Conservation (phyloP, 441 rosid species). For the Daphne laureola region DNA sequence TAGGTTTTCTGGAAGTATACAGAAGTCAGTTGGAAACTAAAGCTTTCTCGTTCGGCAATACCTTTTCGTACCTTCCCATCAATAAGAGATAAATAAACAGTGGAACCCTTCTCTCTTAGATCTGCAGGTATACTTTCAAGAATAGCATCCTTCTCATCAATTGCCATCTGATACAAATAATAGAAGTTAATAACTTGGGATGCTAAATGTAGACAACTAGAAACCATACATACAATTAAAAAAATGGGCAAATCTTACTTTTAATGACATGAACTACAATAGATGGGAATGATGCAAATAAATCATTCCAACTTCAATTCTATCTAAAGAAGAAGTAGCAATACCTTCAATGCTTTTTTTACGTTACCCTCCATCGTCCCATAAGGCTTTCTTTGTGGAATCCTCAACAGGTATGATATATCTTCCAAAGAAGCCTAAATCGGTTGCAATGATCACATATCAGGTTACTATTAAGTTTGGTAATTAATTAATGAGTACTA, state of each 20-base stretch:
- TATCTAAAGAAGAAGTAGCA: neutral
- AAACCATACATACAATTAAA: too few relatives aligned
- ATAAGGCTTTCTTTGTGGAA: slow-evolving; percentile 95
- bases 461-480: slow-evolving; percentile 11
- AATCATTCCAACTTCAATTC: too few relatives aligned
- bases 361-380: slow-evolving; percentile 97
- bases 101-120: slow-evolving; percentile 61
- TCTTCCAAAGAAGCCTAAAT: slow-evolving; percentile 80
- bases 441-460: slow-evolving; percentile 12
- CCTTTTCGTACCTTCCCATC: slow-evolving; percentile 68
- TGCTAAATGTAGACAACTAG: too few relatives aligned
- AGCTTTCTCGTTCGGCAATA: slow-evolving; percentile 9
- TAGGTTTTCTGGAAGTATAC: too few relatives aligned
- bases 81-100: slow-evolving; percentile 53
- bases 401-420: slow-evolving; percentile 79
- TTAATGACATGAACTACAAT: too few relatives aligned
- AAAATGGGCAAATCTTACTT: too few relatives aligned
- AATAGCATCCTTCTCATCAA: slow-evolving; percentile 65
- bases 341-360: slow-evolving; percentile 82
- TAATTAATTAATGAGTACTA: slow-evolving; percentile 3
- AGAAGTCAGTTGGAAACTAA: too few relatives aligned
- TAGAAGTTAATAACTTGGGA: neutral
- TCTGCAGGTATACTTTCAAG: slow-evolving; percentile 70
- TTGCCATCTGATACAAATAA: slow-evolving; percentile 49
- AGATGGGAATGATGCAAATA: too few relatives aligned